Conservation (phyloP, 208 protist species). For the Wallacemonas collosoma region DNA sequence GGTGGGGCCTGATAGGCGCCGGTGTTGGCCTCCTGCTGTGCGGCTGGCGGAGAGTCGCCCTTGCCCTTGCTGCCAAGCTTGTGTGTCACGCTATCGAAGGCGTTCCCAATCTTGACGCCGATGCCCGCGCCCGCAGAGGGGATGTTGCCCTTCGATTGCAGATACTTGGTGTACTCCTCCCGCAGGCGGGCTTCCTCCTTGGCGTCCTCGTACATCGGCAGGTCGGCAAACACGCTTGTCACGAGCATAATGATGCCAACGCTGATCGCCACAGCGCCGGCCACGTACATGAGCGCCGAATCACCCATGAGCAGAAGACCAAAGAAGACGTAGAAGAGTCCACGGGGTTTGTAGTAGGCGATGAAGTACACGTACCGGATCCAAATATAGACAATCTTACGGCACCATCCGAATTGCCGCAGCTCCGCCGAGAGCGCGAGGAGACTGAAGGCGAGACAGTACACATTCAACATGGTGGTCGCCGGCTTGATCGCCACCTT, state of each 20-base stretch:
- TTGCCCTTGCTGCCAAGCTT: constrained; percentile 4
- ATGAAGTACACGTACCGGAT: constrained; percentile 81
- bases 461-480: constrained; percentile 48
- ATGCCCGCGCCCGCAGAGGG: constrained; percentile 11
- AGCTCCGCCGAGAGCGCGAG: constrained; percentile 71
- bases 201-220: constrained; percentile 65
- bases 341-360: constrained; percentile 59
- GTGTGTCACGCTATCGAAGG: constrained; percentile 15
- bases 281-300: constrained; percentile 38
- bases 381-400: constrained; percentile 57
- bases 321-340: constrained; percentile 79
- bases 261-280: constrained; percentile 38
- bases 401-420: constrained; percentile 54
- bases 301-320: constrained; percentile 60
- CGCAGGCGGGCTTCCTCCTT: constrained; percentile 33
- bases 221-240: constrained; percentile 38
- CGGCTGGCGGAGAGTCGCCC: not conserved
- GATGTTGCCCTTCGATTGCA: constrained; percentile 19
- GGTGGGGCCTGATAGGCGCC: constrained; percentile 13
- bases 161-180: constrained; percentile 33
- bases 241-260: constrained; percentile 68
- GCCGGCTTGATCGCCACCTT: constrained; percentile 24
- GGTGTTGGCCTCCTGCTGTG: constrained; percentile 13
- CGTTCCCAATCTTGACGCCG: constrained; percentile 14
- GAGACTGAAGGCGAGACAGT: constrained; percentile 68